Evolutionary conservation across 2,329 filamentous ascomycete species (phyloP).

Genomic region (Rhynchosporium secalis): DNA sequence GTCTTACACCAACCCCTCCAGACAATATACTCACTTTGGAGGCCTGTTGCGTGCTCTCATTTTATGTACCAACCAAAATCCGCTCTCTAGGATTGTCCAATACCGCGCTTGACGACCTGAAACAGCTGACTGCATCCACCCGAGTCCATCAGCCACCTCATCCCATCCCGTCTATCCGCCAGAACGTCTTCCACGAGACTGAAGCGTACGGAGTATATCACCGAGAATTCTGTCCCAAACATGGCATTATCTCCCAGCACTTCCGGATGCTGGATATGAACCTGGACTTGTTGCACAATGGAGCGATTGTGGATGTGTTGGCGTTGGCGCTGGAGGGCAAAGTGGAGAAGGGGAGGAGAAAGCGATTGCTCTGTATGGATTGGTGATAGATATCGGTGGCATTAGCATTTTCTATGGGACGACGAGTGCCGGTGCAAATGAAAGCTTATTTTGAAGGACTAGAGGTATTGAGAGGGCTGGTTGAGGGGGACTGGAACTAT

Average conservation of each 20-base stretch:
- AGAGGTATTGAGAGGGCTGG: conserved; percentile 44
- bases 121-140: conserved; percentile 49
- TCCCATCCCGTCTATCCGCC: conserved; percentile 58
- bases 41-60: conserved; percentile 66
- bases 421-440: conserved; percentile 52
- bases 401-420: conserved; percentile 57
- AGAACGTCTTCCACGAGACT: conserved; percentile 69
- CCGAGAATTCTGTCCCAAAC: conserved; percentile 54
- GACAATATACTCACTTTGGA: conserved; percentile 54
- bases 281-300: conserved; percentile 49
- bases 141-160: conserved; percentile 37
- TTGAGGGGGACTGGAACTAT: conserved; percentile 45
- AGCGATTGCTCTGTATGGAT: conserved; percentile 55
- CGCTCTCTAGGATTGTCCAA: conserved; percentile 76
- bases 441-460: conserved; percentile 50
- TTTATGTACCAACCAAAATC: conserved; percentile 64
- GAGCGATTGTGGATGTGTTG: conserved; percentile 49
- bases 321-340: conserved; percentile 42
- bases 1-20: conserved; percentile 59
- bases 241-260: conserved; percentile 56
- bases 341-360: conserved; percentile 45
- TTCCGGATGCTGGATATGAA: conserved; percentile 65
- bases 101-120: conserved; percentile 57
- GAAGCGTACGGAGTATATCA: conserved; percentile 61
- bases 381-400: conserved; percentile 54